Conservation (phyloP, 2,329 filamentous ascomycete species). For the Fusarium sp. region DNA sequence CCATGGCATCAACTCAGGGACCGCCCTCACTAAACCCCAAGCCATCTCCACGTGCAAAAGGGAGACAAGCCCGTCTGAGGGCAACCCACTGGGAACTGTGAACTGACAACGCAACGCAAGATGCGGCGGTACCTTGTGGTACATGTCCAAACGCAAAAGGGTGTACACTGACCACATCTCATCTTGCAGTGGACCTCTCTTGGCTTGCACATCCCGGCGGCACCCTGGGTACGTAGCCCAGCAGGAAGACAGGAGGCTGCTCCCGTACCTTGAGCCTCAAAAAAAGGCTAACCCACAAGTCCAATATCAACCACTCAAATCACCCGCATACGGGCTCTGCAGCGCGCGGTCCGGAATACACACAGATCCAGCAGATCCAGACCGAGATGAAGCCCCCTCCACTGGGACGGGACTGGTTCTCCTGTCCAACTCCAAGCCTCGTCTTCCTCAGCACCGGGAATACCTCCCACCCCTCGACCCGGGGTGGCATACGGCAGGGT, state of each 20-base stretch:
- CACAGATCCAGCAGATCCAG: neutral
- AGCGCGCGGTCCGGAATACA: neutral
- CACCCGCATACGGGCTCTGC: neutral
- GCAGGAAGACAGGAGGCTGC: slow-evolving; percentile 17
- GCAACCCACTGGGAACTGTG: neutral
- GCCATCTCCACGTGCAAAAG: slow-evolving; percentile 32
- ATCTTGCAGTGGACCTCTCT: slow-evolving; percentile 32
- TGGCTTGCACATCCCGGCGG: slow-evolving; percentile 23
- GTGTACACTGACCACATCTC: slow-evolving; percentile 28
- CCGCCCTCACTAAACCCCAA: slow-evolving; percentile 10
- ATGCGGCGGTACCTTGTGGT: slow-evolving; percentile 21
- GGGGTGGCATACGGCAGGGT: slow-evolving; percentile 34
- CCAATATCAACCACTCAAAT: neutral
- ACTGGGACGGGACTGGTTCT: neutral
- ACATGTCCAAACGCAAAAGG: slow-evolving; percentile 6
- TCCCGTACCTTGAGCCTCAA: slow-evolving; percentile 29
- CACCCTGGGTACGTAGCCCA: slow-evolving; percentile 15
- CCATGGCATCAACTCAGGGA: slow-evolving; percentile 8
- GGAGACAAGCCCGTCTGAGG: slow-evolving; percentile 15
- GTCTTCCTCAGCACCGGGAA: slow-evolving; percentile 37
- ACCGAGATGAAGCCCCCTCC: neutral
- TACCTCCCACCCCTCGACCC: slow-evolving; percentile 26
- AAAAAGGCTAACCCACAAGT: slow-evolving; percentile 1
- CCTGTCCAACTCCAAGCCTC: slow-evolving; percentile 8
- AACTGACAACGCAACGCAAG: slow-evolving; percentile 10